Evolutionary conservation across 1,284 basidiomycete genomes (phyloP).

Genomic region (Ustilago hordei): DNA sequence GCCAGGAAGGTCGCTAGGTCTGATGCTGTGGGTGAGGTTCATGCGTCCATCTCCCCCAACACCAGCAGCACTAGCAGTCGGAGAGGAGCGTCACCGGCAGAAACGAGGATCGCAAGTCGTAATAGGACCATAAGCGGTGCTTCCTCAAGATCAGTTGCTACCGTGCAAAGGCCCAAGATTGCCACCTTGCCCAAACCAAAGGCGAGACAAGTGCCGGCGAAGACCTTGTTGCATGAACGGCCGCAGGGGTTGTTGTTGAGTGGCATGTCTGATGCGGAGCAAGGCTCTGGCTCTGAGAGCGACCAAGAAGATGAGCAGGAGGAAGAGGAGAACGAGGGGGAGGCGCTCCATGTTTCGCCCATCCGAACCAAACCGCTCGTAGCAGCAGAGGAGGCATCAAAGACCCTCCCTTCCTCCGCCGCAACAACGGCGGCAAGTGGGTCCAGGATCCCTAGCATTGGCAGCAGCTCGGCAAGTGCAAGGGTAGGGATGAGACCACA

Average conservation of each 20-base stretch:
- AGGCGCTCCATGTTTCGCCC: conserved; percentile 38
- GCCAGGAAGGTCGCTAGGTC: conserved; percentile 36
- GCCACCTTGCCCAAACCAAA: conserved; percentile 34
- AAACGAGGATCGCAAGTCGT: background rate
- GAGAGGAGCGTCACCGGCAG: background rate
- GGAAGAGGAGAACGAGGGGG: conserved; percentile 10
- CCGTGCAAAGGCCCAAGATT: conserved; percentile 26
- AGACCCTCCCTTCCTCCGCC: background rate
- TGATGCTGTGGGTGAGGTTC: conserved; percentile 25
- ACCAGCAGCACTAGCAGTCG: background rate
- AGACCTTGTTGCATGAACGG: conserved; percentile 33
- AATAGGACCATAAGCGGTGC: conserved; percentile 13
- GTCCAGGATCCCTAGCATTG: conserved; percentile 35
- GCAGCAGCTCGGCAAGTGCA: background rate
- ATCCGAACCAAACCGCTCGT: conserved; percentile 22
- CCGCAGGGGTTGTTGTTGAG: background rate
- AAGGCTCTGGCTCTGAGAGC: background rate
- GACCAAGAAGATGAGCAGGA: conserved; percentile 9
- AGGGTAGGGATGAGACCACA: background rate
- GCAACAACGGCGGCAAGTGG: background rate
- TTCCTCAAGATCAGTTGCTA: conserved; percentile 6
- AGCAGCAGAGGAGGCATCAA: background rate
- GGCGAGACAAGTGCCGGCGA: conserved; percentile 12
- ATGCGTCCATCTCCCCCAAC: conserved; percentile 4
- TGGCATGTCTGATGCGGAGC: background rate